Conservation (phyloP, 2,329 filamentous ascomycete species). For the Hortaea werneckii region DNA sequence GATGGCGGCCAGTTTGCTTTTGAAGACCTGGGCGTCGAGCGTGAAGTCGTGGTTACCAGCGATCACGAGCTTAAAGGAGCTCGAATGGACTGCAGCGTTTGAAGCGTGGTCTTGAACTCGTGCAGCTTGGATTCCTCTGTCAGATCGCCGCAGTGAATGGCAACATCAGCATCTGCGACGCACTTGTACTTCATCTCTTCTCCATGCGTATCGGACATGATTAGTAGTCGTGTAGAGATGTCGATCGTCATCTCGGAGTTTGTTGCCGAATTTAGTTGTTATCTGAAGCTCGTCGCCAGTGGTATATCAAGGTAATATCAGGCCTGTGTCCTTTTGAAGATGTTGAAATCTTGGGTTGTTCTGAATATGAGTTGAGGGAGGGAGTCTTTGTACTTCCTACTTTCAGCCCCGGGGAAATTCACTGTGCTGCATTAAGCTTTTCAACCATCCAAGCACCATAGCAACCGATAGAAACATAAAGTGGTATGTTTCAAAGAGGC, state of each 20-base stretch:
- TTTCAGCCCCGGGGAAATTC: too few species aligned
- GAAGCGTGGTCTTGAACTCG: conserved; percentile 22
- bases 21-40: conserved; percentile 26
- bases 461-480: too few species aligned
- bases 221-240: conserved; percentile 9
- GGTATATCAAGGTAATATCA: too few species aligned
- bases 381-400: too few species aligned
- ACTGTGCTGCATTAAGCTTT: too few species aligned
- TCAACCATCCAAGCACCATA: too few species aligned
- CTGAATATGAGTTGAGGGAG: too few species aligned
- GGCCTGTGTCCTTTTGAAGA: too few species aligned
- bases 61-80: conserved; percentile 30
- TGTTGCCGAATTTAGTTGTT: too few species aligned
- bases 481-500: too few species aligned
- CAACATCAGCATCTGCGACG: conserved; percentile 20
- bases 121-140: conserved; percentile 23
- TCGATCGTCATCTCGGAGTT: not conserved
- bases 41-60: conserved; percentile 29
- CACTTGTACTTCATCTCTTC: conserved; percentile 5
- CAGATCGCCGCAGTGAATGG: conserved; percentile 33
- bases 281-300: too few species aligned
- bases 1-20: conserved; percentile 10
- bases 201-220: conserved; percentile 20
- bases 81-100: conserved; percentile 17
- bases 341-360: too few species aligned